A percentile compares a stretch with the other conserved stretches of the same genome.
Conservation (phyloP, 2,329 filamentous ascomycete species). For the Hyphodiscus sp. region DNA sequence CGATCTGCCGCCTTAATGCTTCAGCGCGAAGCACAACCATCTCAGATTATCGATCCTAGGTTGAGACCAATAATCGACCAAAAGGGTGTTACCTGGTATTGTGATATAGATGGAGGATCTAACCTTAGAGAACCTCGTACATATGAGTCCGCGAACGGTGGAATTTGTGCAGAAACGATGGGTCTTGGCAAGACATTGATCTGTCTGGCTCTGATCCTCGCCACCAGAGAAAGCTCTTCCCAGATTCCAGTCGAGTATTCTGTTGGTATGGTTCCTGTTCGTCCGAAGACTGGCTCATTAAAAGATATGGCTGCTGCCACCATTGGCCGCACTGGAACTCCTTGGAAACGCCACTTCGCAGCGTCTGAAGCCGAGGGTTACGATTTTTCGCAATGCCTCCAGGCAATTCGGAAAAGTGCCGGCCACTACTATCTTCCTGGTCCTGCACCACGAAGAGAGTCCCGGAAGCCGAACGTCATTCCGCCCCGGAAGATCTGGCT, state of each 20-base stretch:
- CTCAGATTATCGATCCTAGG: slow-evolving; percentile 65
- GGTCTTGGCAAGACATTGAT: slow-evolving; percentile 84
- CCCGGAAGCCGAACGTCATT: slow-evolving; percentile 33
- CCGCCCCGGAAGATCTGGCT: slow-evolving; percentile 50
- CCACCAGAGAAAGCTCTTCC: slow-evolving; percentile 65
- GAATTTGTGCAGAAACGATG: slow-evolving; percentile 77
- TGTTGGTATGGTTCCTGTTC: slow-evolving; percentile 33
- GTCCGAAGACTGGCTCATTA: slow-evolving; percentile 51
- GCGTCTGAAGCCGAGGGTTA: slow-evolving; percentile 29
- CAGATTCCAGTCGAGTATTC: slow-evolving; percentile 57
- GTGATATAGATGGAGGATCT: slow-evolving; percentile 56
- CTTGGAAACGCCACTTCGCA: slow-evolving; percentile 64
- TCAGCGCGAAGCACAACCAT: slow-evolving; percentile 65
- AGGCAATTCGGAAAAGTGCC: slow-evolving; percentile 50
- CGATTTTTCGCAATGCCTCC: slow-evolving; percentile 47
- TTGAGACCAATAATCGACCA: slow-evolving; percentile 56
- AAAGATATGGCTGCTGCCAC: slow-evolving; percentile 69
- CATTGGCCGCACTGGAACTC: slow-evolving; percentile 58
- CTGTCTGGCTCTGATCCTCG: slow-evolving; percentile 68
- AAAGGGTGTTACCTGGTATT: slow-evolving; percentile 58
- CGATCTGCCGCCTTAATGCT: slow-evolving; percentile 79
- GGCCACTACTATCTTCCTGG: slow-evolving; percentile 52
- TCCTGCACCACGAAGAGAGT: slow-evolving; percentile 34
- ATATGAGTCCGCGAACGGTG: slow-evolving; percentile 70
- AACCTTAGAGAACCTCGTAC: slow-evolving; percentile 60